phyloP scores from a whole-genome alignment of 106 monocot genomes.

The Triglochin maritima region DNA sequence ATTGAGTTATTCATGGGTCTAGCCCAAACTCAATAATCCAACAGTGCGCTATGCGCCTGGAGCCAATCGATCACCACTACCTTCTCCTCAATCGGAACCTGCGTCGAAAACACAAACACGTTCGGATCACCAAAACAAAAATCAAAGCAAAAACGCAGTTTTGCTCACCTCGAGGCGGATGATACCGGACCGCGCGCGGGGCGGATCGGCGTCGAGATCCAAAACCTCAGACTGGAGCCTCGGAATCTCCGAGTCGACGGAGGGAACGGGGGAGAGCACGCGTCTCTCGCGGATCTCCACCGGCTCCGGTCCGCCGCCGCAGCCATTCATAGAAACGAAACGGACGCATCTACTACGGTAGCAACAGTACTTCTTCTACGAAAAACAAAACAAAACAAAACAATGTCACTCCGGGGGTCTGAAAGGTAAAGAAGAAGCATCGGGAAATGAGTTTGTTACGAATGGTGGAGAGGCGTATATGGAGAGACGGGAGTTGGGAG shows the following conservation, averaged over 20 bases:
- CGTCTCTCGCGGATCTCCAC: conserved; percentile 32
- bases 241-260: conserved; percentile 24
- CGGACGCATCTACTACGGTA: conserved; percentile 7
- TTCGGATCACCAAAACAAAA: neutral
- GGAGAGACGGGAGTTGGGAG: neutral
- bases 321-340: conserved; percentile 50
- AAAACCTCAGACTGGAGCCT: conserved; percentile 32
- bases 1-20: too few relatives aligned
- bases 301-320: conserved; percentile 1
- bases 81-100: conserved; percentile 67
- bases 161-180: conserved; percentile 59
- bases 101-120: neutral
- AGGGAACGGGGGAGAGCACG: conserved; percentile 29
- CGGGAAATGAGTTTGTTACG: neutral
- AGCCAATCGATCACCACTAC: conserved; percentile 68
- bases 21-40: too few relatives aligned
- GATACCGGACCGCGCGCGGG: conserved; percentile 55
- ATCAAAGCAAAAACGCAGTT: neutral
- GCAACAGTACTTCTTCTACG: neutral
- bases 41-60: conserved; percentile 39
- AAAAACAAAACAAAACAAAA: neutral
- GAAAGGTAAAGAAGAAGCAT: neutral
- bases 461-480: neutral
- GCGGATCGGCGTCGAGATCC: conserved; percentile 34
- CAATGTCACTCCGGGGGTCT: neutral